Evolutionary conservation across 2,329 filamentous ascomycete species (phyloP).

Genomic region (Diaporthe sp.): DNA sequence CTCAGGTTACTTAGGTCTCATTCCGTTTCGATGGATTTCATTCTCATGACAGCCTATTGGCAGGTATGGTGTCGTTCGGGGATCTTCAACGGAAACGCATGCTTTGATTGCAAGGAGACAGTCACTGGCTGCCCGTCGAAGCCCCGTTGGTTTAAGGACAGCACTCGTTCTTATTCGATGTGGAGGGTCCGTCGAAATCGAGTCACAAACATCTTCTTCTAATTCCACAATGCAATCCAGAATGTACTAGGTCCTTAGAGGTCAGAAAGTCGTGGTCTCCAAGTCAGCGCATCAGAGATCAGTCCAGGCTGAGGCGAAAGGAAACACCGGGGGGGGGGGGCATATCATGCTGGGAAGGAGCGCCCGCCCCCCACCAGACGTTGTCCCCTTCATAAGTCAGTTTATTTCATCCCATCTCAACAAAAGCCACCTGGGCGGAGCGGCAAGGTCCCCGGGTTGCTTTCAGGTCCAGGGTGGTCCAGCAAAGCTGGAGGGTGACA

Average conservation of each 20-base stretch:
- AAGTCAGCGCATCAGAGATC: background rate
- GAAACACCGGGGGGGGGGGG: background rate
- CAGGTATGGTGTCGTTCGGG: fast-evolving
- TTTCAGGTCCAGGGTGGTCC: constrained; percentile 9
- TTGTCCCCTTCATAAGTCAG: background rate
- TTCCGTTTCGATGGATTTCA: background rate
- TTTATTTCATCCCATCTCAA: background rate
- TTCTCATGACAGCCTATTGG: background rate
- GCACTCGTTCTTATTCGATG: background rate
- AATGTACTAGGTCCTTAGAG: background rate
- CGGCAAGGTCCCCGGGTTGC: background rate
- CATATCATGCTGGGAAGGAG: background rate
- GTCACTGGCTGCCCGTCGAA: background rate
- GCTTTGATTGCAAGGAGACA: background rate
- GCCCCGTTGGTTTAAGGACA: background rate
- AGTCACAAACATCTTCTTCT: background rate
- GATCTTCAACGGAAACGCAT: background rate
- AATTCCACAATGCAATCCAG: background rate
- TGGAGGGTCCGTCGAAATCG: background rate
- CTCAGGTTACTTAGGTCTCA: too few species aligned
- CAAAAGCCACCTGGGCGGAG: constrained; percentile 7
- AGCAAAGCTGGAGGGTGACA: background rate
- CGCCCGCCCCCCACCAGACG: too few species aligned
- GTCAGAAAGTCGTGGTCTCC: background rate
- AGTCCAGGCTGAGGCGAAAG: background rate